Evolutionary conservation across 2,329 filamentous ascomycete genomes (phyloP).

Genomic region (Pezicula radicicola): DNA sequence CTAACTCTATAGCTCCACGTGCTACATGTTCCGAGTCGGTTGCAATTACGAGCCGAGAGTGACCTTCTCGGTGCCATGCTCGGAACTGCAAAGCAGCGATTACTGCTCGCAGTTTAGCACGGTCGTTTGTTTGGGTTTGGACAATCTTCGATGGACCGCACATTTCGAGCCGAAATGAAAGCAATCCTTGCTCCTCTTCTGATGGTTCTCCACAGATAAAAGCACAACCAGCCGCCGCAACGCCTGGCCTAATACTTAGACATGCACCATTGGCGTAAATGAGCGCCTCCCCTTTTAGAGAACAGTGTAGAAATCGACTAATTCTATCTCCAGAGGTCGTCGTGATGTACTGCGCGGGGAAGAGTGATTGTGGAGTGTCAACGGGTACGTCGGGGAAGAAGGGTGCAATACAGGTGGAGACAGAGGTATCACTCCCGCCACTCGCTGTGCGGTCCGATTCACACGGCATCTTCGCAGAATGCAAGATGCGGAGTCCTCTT

Average conservation of each 20-base stretch:
- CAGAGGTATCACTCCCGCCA: no score
- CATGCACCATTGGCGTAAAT: slow-evolving; percentile 45
- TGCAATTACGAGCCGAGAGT: slow-evolving; percentile 43
- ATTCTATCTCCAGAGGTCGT: no score
- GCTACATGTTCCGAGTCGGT: slow-evolving; percentile 52
- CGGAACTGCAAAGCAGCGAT: slow-evolving; percentile 45
- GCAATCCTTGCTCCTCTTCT: neutral
- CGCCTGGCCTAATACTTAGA: slow-evolving; percentile 34
- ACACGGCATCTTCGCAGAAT: no score
- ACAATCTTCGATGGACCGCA: slow-evolving; percentile 37
- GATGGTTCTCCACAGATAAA: slow-evolving; percentile 20
- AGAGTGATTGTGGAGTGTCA: no score
- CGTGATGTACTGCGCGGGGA: no score
- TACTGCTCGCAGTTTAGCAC: slow-evolving; percentile 53
- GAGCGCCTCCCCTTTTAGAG: no score
- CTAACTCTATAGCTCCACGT: slow-evolving; percentile 40
- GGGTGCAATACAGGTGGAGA: no score
- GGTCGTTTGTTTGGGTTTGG: slow-evolving; percentile 43
- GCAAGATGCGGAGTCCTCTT: no score
- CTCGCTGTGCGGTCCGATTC: no score
- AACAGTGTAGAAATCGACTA: no score
- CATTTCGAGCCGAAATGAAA: slow-evolving; percentile 34
- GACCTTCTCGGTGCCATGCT: slow-evolving; percentile 40
- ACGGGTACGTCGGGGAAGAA: no score
- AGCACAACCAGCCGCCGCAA: slow-evolving; percentile 37